These are phyloP conservation scores for Aspergillus fumigatiaffinis DNA, from an alignment of 2,329 filamentous ascomycete genomes.

Conservation along the genomic window DNA sequence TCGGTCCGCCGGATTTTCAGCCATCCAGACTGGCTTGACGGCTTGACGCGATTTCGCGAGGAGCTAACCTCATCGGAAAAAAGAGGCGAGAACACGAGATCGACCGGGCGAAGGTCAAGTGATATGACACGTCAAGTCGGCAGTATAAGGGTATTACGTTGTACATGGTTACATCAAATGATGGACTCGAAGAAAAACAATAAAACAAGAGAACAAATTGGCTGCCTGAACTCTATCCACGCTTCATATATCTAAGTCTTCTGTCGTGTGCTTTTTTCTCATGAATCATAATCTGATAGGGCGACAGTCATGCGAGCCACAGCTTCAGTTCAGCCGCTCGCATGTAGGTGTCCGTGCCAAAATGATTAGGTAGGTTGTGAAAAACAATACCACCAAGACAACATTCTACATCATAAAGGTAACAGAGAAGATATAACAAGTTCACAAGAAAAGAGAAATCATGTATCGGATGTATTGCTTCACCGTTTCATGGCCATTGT, in stretches of 20 bases:
- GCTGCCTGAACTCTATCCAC: background rate
- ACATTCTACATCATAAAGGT: background rate
- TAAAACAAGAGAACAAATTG: background rate
- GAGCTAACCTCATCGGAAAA: too few relatives aligned
- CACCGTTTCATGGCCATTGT: conserved; percentile 19
- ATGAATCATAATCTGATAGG: background rate
- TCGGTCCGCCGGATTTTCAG: background rate
- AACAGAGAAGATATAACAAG: background rate
- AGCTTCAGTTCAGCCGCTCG: too few relatives aligned
- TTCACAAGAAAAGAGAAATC: conserved; percentile 6
- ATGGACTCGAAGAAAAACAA: too few relatives aligned
- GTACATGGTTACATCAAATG: background rate
- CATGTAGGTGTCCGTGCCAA: background rate
- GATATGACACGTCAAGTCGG: background rate
- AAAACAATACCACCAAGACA: background rate
- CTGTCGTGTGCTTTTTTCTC: background rate
- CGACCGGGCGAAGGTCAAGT: background rate
- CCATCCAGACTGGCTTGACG: too few relatives aligned
- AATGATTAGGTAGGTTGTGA: background rate
- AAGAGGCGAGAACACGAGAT: background rate
- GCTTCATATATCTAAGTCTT: background rate
- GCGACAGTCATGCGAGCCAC: background rate
- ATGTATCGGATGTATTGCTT: conserved; percentile 15
- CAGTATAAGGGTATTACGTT: too few relatives aligned
- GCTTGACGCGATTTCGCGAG: too few relatives aligned